These are phyloP conservation scores for Eucalyptus erythrocorys DNA, from an alignment of 345 rosid species.

Conservation along the genomic window DNA sequence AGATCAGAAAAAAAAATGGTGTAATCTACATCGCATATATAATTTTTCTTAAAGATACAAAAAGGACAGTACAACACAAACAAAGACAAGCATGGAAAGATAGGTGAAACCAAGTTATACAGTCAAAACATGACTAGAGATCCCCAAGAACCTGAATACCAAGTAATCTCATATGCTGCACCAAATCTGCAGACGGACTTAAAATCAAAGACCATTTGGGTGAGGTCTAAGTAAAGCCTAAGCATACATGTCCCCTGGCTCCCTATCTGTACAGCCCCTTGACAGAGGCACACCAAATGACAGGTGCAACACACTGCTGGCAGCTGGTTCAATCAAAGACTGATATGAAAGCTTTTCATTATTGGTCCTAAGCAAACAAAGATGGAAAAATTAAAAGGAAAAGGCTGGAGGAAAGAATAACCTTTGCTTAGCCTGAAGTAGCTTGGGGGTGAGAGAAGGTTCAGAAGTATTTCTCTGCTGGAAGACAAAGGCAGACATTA, in stretches of 20 bases:
- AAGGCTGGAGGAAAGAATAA: not conserved
- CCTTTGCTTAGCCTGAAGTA: conserved; percentile 70
- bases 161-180: not conserved
- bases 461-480: conserved; percentile 89
- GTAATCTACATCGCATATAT: not conserved
- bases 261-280: not conserved
- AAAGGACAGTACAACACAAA: not conserved
- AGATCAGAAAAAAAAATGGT: not conserved
- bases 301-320: not conserved
- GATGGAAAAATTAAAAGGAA: not conserved
- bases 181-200: not conserved
- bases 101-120: not conserved
- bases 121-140: not conserved
- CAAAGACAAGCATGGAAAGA: not conserved
- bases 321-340: not conserved
- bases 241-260: not conserved
- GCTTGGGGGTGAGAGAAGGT: conserved; percentile 74
- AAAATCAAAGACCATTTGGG: not conserved
- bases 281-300: not conserved
- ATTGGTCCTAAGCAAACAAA: not conserved
- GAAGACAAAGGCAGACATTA: conserved; percentile 97
- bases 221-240: not conserved
- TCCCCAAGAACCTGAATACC: not conserved
- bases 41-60: not conserved
- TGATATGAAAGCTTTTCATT: not conserved